Percentiles rank a stretch among this genome's conserved stretches.
These are phyloP conservation scores for Parietaria judaica DNA, from an alignment of 306 rosid species.

Conservation along the genomic window DNA sequence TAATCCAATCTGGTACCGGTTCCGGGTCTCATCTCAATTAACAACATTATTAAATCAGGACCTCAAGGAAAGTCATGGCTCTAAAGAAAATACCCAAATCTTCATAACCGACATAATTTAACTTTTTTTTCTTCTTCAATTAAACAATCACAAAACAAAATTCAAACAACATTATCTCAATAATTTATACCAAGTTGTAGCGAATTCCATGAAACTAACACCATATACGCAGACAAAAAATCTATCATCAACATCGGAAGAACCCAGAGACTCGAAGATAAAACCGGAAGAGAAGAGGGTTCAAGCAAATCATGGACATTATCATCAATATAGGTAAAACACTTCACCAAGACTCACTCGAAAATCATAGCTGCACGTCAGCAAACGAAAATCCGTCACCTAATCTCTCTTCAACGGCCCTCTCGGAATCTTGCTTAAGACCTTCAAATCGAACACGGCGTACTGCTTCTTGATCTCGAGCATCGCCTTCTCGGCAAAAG, in stretches of 20 bases:
- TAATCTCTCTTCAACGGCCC: background rate
- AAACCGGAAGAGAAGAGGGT: constrained; percentile 19
- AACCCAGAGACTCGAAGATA: constrained; percentile 4
- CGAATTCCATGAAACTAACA: constrained; percentile 6
- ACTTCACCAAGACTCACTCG: constrained; percentile 12
- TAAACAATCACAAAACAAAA: background rate
- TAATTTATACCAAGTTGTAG: background rate
- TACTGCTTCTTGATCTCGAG: constrained; percentile 72
- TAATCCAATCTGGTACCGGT: too few relatives aligned
- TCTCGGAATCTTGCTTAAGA: constrained; percentile 13
- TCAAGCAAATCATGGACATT: constrained; percentile 24
- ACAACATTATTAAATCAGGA: too few relatives aligned
- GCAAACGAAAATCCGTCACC: too few relatives aligned
- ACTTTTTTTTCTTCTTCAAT: too few relatives aligned
- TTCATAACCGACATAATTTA: too few relatives aligned
- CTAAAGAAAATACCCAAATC: too few relatives aligned
- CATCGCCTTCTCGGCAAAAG: constrained; percentile 70
- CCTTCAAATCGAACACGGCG: constrained; percentile 79
- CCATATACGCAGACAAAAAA: constrained; percentile 11
- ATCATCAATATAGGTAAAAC: background rate
- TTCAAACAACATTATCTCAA: background rate
- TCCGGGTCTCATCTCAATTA: too few relatives aligned
- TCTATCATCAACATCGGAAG: constrained; percentile 11
- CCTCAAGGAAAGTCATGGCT: too few relatives aligned
- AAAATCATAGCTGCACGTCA: background rate